These are phyloP conservation scores for Helichrysum umbraculigerum DNA, from an alignment of 129 eudicot genomes.

Conservation along the genomic window DNA sequence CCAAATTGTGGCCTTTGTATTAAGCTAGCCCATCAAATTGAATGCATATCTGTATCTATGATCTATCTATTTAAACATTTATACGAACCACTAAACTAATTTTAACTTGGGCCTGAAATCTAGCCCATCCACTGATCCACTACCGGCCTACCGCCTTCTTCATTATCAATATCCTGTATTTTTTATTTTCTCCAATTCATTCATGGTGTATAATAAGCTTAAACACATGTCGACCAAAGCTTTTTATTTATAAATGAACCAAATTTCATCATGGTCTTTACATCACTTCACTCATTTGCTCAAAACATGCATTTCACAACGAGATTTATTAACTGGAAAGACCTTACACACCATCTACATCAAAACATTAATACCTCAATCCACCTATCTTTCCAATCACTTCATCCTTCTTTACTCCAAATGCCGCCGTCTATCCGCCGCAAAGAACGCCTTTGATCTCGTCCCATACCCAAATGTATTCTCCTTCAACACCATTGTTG, in stretches of 20 bases:
- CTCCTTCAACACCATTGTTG: slow-evolving; percentile 67
- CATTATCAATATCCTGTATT: neutral
- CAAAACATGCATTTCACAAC: slow-evolving; percentile 52
- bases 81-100: too few relatives aligned
- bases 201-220: too few relatives aligned
- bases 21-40: too few relatives aligned
- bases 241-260: slow-evolving; percentile 38
- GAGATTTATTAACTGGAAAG: slow-evolving; percentile 51
- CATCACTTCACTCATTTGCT: slow-evolving; percentile 40
- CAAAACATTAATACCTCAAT: slow-evolving; percentile 50
- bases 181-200: neutral
- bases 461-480: slow-evolving; percentile 59
- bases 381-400: slow-evolving; percentile 69
- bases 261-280: slow-evolving; percentile 33
- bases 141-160: neutral
- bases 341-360: slow-evolving; percentile 54
- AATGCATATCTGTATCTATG: too few relatives aligned
- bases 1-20: too few relatives aligned
- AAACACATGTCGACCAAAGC: neutral
- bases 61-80: too few relatives aligned
- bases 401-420: slow-evolving; percentile 86
- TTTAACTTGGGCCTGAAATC: neutral
- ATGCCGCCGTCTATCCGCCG: slow-evolving; percentile 64
- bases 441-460: slow-evolving; percentile 54
- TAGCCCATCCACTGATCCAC: neutral